A percentile compares a stretch with the other conserved stretches of the same genome.
Conservation (phyloP, 78 protist species). For the Mastigamoeba balamuthi region DNA sequence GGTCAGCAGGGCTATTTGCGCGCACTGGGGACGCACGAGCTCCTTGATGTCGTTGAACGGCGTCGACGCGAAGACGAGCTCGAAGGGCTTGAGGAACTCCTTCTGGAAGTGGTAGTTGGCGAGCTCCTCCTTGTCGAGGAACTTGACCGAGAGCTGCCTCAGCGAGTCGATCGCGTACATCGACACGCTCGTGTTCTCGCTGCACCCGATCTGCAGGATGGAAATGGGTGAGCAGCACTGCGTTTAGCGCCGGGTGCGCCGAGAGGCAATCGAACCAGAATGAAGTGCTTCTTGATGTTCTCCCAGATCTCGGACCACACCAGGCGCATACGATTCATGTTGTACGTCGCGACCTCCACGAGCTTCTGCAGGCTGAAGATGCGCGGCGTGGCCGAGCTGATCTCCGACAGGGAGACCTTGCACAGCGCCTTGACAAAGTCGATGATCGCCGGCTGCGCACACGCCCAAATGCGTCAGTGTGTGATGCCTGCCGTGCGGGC, state of each 20-base stretch:
- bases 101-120: constrained; percentile 85
- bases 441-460: constrained; percentile 56
- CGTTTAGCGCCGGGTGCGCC: background rate
- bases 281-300: constrained; percentile 61
- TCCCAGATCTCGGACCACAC: constrained; percentile 92
- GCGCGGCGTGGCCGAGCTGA: constrained; percentile 53
- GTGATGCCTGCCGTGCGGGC: background rate
- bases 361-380: constrained; percentile 84
- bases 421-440: constrained; percentile 72
- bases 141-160: constrained; percentile 89
- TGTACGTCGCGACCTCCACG: constrained; percentile 84
- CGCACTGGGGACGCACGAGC: no score
- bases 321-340: constrained; percentile 79
- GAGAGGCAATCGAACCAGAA: background rate
- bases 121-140: constrained; percentile 82
- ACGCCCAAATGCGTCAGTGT: background rate
- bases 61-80: constrained; percentile 38
- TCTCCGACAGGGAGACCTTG: constrained; percentile 68
- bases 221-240: background rate
- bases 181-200: constrained; percentile 44
- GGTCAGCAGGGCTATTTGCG: no score
- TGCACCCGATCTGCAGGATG: constrained; percentile 50
- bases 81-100: constrained; percentile 92
- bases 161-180: constrained; percentile 87
- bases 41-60: no score